Base-by-base conservation (phyloP, 106 monocot species). In the Chionographis japonica region DNA sequence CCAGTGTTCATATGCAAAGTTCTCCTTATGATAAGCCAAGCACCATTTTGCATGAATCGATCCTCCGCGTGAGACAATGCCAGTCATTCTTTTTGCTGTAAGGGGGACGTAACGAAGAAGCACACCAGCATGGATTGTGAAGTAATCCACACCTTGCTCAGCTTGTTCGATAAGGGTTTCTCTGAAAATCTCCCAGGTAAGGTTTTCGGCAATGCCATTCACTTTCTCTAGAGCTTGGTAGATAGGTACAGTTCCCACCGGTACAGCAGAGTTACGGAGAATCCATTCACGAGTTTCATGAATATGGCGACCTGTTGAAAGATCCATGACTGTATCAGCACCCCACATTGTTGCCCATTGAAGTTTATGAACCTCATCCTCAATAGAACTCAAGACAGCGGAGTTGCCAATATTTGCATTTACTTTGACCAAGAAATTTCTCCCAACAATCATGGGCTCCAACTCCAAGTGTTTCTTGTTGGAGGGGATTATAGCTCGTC, bases 281-380 rank as follows among this genome's bases (percentile, higher is more conserved):
- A 90, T 90, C 90, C 90, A 90, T 72, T 90, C 90, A 55, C 90
- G 90, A 58, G 90, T 90, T 61, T 90, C 90, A 68, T 90, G 90
- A 35, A 90, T 90, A 72, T 90, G 85, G 8, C 83, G 82, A 53
- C 90, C 90, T 17, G 90, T 90, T 37, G 90, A 90, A 66, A 90
- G 90, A 79, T 90, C 90, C 90, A 86, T 90, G 37, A 83, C 55
- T 8, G 90, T 90, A 35, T 90, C 90, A 41, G 83, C 90, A 60
- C 90, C 90, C 90, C 90, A 90, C 90, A 90, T 80, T 64, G 90
- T 90, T 52, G 85, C 90, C 90, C 90, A 90, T 46, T 90, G 83
- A 76, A 90, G 86, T 72, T 90, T 90, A 64, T 86, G 90, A 2
- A 90, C 90, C 62, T 90, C 90, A 65, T 90, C 90, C 63, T 90